Base-by-base conservation (phyloP, 1,139 yeast genomes). In the Blastobotrys arbuscula region DNA sequence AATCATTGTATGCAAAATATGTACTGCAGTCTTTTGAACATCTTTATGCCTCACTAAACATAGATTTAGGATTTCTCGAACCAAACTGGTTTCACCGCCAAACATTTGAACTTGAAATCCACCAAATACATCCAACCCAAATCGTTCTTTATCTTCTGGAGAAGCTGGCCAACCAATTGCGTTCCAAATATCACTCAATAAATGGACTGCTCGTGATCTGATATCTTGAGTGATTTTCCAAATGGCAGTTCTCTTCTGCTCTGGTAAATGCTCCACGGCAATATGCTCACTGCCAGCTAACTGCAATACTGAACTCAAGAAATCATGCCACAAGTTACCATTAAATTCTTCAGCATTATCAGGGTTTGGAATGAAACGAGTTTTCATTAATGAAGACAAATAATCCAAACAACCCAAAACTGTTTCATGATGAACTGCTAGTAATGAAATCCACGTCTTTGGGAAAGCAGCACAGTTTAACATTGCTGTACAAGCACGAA, bases 221-320 rank as follows among this genome's bases (percentile, higher is more conserved):
- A 86, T 69, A 57, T 79, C 81, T 12, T 81, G 81, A 1, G 89
- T 76, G 43, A 87, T 78, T 50, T 73, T 73, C 66, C 70, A 71
- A 56, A 89, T 80, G 0, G 90, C 90, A 58, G 81, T 81, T 61
- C 83, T 75, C 44, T 94, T 89, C 48, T 85, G 81, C 43, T 79
- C 82, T 2, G 88, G 77, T 53, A 61, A 53, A 39, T 57, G 57
- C 50, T 64, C 68, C 20, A 63, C 58, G 9, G 63, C 64, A 44
- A 65, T 55, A 7, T 63, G 55, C 38, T 60, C 64, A 1, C 68
- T 64, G 50, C 74, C 75, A 24, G 85, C 72, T 41, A 83, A 68
- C 12, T 80, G 73, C 56, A 76, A 77, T 53, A 86, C 64, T 59
- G 80, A 84, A 54, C 75, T 78, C 45, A 83, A 70, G 61, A 77